phyloP scores from a whole-genome alignment of 1,284 basidiomycete genomes.

The Vanrija sp. region DNA sequence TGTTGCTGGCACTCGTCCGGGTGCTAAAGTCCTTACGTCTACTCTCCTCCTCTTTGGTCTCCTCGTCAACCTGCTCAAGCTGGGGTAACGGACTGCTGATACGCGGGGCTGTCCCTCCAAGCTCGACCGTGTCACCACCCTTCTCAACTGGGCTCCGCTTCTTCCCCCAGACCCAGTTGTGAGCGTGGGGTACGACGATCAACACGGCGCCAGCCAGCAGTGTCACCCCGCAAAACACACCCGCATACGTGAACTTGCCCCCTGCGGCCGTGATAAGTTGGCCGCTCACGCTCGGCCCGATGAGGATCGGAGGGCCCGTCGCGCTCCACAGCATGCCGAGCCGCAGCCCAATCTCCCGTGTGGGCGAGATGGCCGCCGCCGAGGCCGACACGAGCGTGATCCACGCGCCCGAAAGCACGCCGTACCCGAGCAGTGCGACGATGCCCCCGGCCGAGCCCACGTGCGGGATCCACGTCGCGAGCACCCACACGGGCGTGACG shows the following conservation, averaged over 20 bases:
- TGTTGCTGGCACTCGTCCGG: too few relatives aligned
- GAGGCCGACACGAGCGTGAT: conserved; percentile 38
- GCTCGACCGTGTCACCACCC: too few relatives aligned
- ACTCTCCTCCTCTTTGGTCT: too few relatives aligned
- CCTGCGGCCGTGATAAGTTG: conserved; percentile 17
- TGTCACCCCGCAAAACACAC: conserved; percentile 29
- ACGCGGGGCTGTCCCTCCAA: too few relatives aligned
- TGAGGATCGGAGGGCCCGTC: conserved; percentile 29
- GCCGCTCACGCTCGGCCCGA: conserved; percentile 39
- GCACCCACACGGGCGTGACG: conserved; percentile 21
- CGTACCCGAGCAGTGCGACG: conserved; percentile 18
- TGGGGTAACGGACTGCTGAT: too few relatives aligned
- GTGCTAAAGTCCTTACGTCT: too few relatives aligned
- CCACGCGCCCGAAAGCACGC: conserved; percentile 36
- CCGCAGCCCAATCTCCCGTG: conserved; percentile 40
- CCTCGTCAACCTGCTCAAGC: too few relatives aligned
- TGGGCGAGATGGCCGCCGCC: conserved; percentile 36
- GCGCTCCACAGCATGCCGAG: conserved; percentile 43
- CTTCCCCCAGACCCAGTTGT: too few relatives aligned
- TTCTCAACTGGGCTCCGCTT: too few relatives aligned
- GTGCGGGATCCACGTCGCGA: conserved; percentile 11
- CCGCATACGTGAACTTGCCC: conserved; percentile 27
- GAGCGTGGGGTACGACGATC: conserved; percentile 12
- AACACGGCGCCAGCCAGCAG: conserved; percentile 21
- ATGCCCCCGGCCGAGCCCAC: too few relatives aligned